Base-by-base conservation (phyloP, 2,329 filamentous ascomycete genomes). In the Xylaria sp. region DNA sequence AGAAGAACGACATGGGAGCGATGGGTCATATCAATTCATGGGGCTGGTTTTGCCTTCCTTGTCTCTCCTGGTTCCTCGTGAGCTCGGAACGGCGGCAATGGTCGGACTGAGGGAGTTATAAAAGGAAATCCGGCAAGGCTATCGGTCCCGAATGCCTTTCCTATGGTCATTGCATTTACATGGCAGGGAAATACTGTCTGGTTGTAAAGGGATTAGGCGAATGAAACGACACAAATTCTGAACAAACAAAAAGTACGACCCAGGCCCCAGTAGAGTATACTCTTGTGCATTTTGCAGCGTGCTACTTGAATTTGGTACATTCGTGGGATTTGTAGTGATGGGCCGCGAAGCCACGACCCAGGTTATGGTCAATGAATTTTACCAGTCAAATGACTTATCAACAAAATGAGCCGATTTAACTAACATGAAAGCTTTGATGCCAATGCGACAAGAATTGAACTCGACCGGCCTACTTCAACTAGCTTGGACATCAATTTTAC, bases 121-220 rank as follows among this genome's bases (percentile, higher is more conserved):
- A 77, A 75, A 75, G 70, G 75, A 72, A 74, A 77, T 74, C 71
- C 76, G 72, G 73, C 73, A 71, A 73, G 75, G 74, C 75, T 72
- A 73, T 71, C 71, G 73, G 72, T 73, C 62, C 69, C 69, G 67
- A 69, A 75, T 78, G 75, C 71, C 73, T 75, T 80, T 77, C 80
- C 78, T 79, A 79, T 81, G 80, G 77, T 77, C 74, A 76, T 77
- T 79, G 82, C 82, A 84, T 83, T 82, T 84, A 81, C 83, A 84
- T 84, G 83, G 82, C 79, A 81, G 82, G 68, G 73, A 73, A 73
- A 71, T 73, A 73, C 75, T 82, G 81, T 81, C 82, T 82, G 83
- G 82, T 80, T 84, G 80, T 83, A 82, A 83, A 81, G 80, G 80
- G 81, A 82, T 81, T 83, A 82, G 81, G 84, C 83, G 82, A 85